Percentiles rank a stretch among this genome's conserved stretches.
Conservation (phyloP, 1,284 basidiomycete species). For the Phylloporus sp. region DNA sequence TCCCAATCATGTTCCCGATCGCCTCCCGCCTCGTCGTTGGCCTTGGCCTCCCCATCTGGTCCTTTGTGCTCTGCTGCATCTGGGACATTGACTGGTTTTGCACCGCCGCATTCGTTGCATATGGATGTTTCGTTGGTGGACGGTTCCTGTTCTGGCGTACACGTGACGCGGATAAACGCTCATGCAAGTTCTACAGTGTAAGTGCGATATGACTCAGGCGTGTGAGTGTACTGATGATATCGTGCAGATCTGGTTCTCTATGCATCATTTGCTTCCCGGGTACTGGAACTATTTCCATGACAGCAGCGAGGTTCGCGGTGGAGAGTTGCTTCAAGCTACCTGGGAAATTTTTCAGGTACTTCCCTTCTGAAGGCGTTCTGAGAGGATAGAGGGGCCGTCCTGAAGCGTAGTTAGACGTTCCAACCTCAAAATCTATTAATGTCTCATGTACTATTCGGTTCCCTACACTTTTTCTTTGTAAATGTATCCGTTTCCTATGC, state of each 20-base stretch:
- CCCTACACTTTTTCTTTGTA: not conserved
- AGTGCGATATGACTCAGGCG: slow-evolving; percentile 11
- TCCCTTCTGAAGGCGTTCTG: slow-evolving; percentile 21
- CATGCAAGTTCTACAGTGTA: slow-evolving; percentile 46
- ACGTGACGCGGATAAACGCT: slow-evolving; percentile 37
- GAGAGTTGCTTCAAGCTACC: slow-evolving; percentile 32
- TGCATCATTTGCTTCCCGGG: slow-evolving; percentile 42
- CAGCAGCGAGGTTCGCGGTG: slow-evolving; percentile 15
- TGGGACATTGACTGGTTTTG: slow-evolving; percentile 38
- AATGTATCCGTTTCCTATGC: not conserved
- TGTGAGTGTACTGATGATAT: slow-evolving; percentile 3
- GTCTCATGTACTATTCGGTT: not conserved
- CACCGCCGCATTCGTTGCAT: slow-evolving; percentile 32
- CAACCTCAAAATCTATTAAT: not conserved
- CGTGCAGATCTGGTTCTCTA: slow-evolving; percentile 40
- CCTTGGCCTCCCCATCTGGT: slow-evolving; percentile 2
- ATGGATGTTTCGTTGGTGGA: slow-evolving; percentile 37
- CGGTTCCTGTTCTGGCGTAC: slow-evolving; percentile 37
- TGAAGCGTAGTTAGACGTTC: too few relatives aligned
- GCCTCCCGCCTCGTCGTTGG: not conserved
- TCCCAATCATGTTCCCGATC: slow-evolving; percentile 46
- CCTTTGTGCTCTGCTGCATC: slow-evolving; percentile 25
- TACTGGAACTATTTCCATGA: slow-evolving; percentile 45
- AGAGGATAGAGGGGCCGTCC: slow-evolving; percentile 1
- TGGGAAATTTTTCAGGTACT: slow-evolving; percentile 31